phyloP scores from a whole-genome alignment of 129 eudicot species.

The Pulicaria dysenterica region DNA sequence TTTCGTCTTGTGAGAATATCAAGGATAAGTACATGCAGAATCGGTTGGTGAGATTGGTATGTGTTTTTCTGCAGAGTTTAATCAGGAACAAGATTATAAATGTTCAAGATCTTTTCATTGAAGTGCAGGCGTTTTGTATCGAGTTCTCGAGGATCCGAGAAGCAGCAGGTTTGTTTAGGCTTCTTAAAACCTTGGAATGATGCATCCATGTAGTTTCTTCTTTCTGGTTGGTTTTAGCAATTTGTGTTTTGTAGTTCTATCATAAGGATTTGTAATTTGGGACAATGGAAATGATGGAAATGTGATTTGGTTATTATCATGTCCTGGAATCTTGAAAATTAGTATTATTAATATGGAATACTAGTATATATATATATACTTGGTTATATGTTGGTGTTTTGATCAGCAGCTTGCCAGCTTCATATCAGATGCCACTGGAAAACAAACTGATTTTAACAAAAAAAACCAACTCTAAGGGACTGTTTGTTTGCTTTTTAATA shows the following conservation, averaged over 20 bases:
- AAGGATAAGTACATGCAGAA: constrained; percentile 98
- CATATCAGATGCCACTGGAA: too few relatives aligned
- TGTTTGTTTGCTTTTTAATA: too few relatives aligned
- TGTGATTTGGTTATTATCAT: constrained; percentile 24
- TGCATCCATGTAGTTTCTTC: neutral
- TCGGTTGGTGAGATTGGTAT: constrained; percentile 85
- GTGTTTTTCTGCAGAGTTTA: constrained; percentile 89
- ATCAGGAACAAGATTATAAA: constrained; percentile 90
- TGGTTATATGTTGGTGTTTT: neutral
- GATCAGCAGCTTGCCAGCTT: too few relatives aligned
- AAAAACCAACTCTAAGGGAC: too few relatives aligned
- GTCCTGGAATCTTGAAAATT: constrained; percentile 11
- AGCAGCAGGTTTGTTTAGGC: constrained; percentile 87
- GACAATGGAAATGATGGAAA: constrained; percentile 24
- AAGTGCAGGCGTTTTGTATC: constrained; percentile 92
- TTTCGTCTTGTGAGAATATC: constrained; percentile 82
- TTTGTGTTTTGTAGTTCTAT: constrained; percentile 18
- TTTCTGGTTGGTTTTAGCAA: neutral
- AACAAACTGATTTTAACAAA: too few relatives aligned
- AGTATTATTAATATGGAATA: neutral
- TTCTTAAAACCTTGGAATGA: constrained; percentile 86
- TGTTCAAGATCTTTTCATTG: constrained; percentile 88
- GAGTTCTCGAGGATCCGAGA: constrained; percentile 96
- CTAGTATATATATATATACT: neutral
- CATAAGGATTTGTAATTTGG: constrained; percentile 30